Evolutionary conservation across 2,329 filamentous ascomycete species (phyloP).

Genomic region (Colletotrichum sansevieriae): DNA sequence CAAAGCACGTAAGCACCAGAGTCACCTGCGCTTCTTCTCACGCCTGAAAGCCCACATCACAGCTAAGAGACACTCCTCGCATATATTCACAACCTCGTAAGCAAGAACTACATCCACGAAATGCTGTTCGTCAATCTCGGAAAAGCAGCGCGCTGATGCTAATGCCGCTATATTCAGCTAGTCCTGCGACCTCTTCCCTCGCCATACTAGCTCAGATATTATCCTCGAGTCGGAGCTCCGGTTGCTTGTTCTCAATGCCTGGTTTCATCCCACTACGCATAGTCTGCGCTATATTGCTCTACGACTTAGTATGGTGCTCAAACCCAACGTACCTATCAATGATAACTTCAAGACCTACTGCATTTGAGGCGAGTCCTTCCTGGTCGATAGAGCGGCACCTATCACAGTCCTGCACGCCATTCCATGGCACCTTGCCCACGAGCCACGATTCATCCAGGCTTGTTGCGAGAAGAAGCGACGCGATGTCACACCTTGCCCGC

Average conservation of each 20-base stretch:
- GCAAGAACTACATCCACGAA: background rate
- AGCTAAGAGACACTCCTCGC: background rate
- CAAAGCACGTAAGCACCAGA: background rate
- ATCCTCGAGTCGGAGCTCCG: background rate
- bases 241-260: background rate
- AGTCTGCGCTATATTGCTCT: background rate
- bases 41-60: background rate
- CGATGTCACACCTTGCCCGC: background rate
- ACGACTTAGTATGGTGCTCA: background rate
- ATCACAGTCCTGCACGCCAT: background rate
- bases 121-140: background rate
- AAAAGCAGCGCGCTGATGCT: background rate
- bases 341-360: background rate
- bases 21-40: conserved; percentile 4
- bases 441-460: background rate
- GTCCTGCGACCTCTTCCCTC: background rate
- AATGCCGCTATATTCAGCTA: background rate
- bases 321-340: background rate
- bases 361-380: background rate
- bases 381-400: background rate
- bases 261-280: background rate
- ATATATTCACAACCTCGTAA: background rate
- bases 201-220: background rate
- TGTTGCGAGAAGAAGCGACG: background rate
- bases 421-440: background rate